These are phyloP conservation scores for Mangifera indica DNA, from an alignment of 345 rosid species.

Conservation along the genomic window DNA sequence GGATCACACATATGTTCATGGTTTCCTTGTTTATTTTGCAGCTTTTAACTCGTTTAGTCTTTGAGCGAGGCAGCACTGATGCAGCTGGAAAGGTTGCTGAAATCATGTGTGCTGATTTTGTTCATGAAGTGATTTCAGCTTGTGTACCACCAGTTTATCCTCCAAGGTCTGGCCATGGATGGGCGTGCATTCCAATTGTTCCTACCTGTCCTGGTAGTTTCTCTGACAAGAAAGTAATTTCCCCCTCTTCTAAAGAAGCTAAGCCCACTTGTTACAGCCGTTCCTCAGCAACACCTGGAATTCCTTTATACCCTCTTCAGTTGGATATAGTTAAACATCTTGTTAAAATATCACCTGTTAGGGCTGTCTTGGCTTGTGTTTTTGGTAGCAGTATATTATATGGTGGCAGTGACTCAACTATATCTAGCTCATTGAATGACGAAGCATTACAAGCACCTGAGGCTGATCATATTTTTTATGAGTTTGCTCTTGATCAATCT, in stretches of 20 bases:
- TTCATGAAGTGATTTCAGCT: constrained; percentile 94
- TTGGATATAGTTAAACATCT: constrained; percentile 85
- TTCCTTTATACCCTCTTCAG: constrained; percentile 89
- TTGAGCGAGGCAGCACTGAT: constrained; percentile 92
- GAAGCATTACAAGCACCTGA: constrained; percentile 66
- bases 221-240: constrained; percentile 60
- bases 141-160: constrained; percentile 98
- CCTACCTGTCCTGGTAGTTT: constrained; percentile 49
- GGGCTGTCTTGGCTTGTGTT: constrained; percentile 93
- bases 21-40: constrained; percentile 43
- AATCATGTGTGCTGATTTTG: constrained; percentile 94
- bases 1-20: constrained; percentile 11
- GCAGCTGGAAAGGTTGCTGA: constrained; percentile 97
- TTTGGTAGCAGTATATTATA: constrained; percentile 92
- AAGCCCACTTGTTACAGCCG: constrained; percentile 71
- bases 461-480: constrained; percentile 72
- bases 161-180: constrained; percentile 90
- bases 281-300: constrained; percentile 68
- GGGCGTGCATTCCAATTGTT: constrained; percentile 93
- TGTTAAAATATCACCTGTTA: constrained; percentile 90
- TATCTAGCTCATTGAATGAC: constrained; percentile 64
- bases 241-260: constrained; percentile 70
- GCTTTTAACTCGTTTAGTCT: constrained; percentile 94
- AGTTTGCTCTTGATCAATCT: constrained; percentile 98
- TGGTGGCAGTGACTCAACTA: constrained; percentile 62